phyloP scores from a whole-genome alignment of 192 early-diverging fungal species.

The Coemansia sp. region DNA sequence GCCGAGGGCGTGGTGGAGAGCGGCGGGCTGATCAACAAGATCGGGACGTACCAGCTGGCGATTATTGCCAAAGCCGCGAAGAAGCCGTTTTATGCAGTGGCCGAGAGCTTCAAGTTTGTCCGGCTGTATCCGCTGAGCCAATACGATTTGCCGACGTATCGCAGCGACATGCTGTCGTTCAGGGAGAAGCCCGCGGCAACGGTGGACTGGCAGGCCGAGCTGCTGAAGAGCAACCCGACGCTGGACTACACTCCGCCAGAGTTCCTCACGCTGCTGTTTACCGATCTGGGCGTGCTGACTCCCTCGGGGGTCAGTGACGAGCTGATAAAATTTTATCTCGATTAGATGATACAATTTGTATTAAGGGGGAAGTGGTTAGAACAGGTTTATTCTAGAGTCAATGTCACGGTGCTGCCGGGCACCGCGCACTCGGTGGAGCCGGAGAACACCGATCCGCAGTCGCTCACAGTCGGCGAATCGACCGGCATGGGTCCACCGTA shows the following conservation, averaged over 20 bases:
- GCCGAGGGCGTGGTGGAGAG: constrained; percentile 98
- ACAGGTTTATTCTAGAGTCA: background rate
- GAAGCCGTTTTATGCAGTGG: constrained; percentile 91
- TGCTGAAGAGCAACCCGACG: constrained; percentile 59
- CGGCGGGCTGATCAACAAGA: constrained; percentile 95
- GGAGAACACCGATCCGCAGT: constrained; percentile 15
- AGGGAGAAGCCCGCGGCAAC: constrained; percentile 37
- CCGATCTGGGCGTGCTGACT: constrained; percentile 87
- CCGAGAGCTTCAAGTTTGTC: constrained; percentile 98
- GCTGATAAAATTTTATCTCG: constrained; percentile 77
- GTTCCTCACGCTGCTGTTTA: constrained; percentile 84
- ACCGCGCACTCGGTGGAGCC: constrained; percentile 37
- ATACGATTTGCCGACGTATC: constrained; percentile 81
- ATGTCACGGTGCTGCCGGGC: constrained; percentile 13
- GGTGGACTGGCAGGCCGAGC: constrained; percentile 40
- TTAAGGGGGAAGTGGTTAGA: too few species aligned
- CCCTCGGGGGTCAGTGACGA: constrained; percentile 85
- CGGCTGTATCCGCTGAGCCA: constrained; percentile 93
- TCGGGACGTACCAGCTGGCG: constrained; percentile 94
- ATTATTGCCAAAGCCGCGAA: constrained; percentile 91
- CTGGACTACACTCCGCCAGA: constrained; percentile 94
- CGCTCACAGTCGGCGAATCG: background rate
- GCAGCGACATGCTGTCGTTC: constrained; percentile 65
- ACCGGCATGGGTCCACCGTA: constrained; percentile 6
- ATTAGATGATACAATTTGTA: constrained; percentile 19